Evolutionary conservation across 306 rosid genomes (phyloP).

Genomic region (Notholithocarpus densiflorus): DNA sequence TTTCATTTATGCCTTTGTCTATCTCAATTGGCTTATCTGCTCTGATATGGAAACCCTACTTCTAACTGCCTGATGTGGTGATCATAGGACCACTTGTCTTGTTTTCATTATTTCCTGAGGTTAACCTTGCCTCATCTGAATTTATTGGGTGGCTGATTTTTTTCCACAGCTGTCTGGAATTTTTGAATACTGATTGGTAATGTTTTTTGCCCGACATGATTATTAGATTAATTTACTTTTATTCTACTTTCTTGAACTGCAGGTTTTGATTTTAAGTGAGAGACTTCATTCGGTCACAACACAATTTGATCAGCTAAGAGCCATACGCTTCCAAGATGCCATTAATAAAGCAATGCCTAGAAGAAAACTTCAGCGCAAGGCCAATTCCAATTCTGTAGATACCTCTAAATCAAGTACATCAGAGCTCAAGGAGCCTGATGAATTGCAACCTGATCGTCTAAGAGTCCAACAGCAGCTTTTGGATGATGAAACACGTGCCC

Average conservation of each 20-base stretch:
- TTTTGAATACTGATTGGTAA: constrained; percentile 2
- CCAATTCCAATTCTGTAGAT: constrained; percentile 40
- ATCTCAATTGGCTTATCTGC: not conserved
- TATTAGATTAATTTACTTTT: constrained; percentile 12
- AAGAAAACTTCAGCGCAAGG: constrained; percentile 52
- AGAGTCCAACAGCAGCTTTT: constrained; percentile 79
- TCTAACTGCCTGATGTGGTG: not conserved
- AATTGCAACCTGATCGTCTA: constrained; percentile 52
- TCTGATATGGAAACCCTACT: not conserved
- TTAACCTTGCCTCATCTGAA: not conserved
- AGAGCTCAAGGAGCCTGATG: constrained; percentile 60
- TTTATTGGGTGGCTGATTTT: not conserved
- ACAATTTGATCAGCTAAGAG: constrained; percentile 92
- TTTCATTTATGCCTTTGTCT: not conserved
- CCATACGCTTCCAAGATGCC: constrained; percentile 85
- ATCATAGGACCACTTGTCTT: not conserved
- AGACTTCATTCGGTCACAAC: constrained; percentile 82
- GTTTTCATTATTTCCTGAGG: not conserved
- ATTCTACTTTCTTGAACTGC: constrained; percentile 12
- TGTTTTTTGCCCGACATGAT: constrained; percentile 3
- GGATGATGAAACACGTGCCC: constrained; percentile 95
- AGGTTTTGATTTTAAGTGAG: constrained; percentile 90
- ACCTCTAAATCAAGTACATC: constrained; percentile 35
- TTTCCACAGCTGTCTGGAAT: not conserved
- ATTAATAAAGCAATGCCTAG: constrained; percentile 76